Conservation (phyloP, 768 basidiomycete genomes). For the Sporobolomyces phaffii region DNA sequence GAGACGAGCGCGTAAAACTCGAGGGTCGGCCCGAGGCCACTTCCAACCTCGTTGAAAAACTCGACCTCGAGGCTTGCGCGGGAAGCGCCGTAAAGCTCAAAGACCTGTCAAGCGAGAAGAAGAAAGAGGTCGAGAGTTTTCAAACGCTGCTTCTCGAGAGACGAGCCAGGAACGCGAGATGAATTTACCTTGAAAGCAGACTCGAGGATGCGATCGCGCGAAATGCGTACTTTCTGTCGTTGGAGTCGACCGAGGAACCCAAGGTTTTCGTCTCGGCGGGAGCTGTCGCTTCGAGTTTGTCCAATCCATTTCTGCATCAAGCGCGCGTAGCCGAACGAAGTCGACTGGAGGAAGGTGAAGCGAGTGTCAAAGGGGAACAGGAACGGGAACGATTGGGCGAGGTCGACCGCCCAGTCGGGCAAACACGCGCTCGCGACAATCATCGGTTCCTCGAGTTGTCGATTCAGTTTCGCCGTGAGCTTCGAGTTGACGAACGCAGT, state of each 20-base stretch:
- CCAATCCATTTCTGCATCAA: slow-evolving; percentile 92
- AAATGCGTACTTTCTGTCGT: slow-evolving; percentile 93
- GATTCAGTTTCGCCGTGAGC: slow-evolving; percentile 90
- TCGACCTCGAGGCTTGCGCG: slow-evolving; percentile 93
- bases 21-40: slow-evolving; percentile 90
- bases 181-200: slow-evolving; percentile 69
- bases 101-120: slow-evolving; percentile 55
- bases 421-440: slow-evolving; percentile 96
- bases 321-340: slow-evolving; percentile 93
- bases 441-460: slow-evolving; percentile 96
- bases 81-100: slow-evolving; percentile 82
- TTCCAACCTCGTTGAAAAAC: slow-evolving; percentile 98
- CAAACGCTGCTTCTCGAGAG: too few species aligned
- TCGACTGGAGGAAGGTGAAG: slow-evolving; percentile 93
- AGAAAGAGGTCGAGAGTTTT: too few species aligned
- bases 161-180: not conserved
- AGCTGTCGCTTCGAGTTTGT: slow-evolving; percentile 62
- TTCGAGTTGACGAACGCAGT: slow-evolving; percentile 95
- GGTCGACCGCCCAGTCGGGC: slow-evolving; percentile 93
- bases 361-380: slow-evolving; percentile 97
- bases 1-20: slow-evolving; percentile 98
- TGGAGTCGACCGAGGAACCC: slow-evolving; percentile 87
- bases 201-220: slow-evolving; percentile 86
- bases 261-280: slow-evolving; percentile 79
- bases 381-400: slow-evolving; percentile 96